Base-by-base conservation (phyloP, 768 basidiomycete species). In the Mycena belliarum region DNA sequence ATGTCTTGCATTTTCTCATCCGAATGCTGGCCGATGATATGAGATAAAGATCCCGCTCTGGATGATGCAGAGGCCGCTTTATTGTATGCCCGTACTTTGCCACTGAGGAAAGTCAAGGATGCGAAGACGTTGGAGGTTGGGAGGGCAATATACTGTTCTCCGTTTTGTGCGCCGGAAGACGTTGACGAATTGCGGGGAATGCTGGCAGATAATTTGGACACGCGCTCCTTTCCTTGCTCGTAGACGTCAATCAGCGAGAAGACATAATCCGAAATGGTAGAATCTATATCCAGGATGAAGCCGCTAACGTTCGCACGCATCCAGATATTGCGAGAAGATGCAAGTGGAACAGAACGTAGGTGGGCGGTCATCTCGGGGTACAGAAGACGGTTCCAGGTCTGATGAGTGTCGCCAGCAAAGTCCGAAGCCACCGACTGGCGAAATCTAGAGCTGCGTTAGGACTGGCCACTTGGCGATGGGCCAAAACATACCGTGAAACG, bases 221-320 rank as follows among this genome's bases (percentile, higher is more conserved):
- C 82, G 6, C 91, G 81, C 60, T 89, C 86, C 72, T 88, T 88
- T 23, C 94, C 93, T 68, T 83, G 83, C 52, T 81, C 84, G 72
- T 94, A 95, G 26, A 95, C 92, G 57, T 93, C 91, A 41, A 92
- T 79, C 24, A 95, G 74, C n/a, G 90, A 86, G 68, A 88, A 91
- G 8, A 93, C 76, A 65, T 84, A 91, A 59, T 84, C 83, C 4
- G 91, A 83, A 53, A 95, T 89, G 24, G 82, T 81, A 0, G 92
- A 86, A 68, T 95, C 93, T 23, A 96, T 74, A 65, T 95, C 91
- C 55, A 95, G 76, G 46, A 91, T 79, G 68, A 95, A 94, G 14
- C 94, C 94, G 65, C 85, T 89, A 64, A 96, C 88, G 49, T 79
- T 82, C 2, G 89, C 89, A 25, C 75, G 74, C 52, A 91, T 73